Percentiles rank a stretch among this genome's conserved stretches.
These are phyloP conservation scores for Tulasnella sp. DNA, from an alignment of 768 basidiomycete genomes.

Conservation along the genomic window DNA sequence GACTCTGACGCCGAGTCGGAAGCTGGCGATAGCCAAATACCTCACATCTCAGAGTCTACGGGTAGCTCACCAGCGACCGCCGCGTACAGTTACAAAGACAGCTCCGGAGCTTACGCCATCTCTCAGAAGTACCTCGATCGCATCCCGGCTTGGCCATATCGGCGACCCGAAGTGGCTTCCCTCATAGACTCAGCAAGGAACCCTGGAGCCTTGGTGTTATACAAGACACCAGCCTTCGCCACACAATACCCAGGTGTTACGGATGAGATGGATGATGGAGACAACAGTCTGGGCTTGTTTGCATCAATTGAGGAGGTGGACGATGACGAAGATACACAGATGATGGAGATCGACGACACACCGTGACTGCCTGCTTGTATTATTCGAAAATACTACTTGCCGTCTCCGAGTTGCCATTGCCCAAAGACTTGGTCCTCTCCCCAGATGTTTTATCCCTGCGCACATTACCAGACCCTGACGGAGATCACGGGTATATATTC, in stretches of 20 bases:
- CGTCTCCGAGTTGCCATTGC: too few relatives aligned
- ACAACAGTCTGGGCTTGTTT: not conserved
- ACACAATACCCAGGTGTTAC: not conserved
- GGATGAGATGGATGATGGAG: not conserved
- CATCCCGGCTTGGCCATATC: constrained; percentile 5
- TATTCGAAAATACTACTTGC: too few relatives aligned
- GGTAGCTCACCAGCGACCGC: not conserved
- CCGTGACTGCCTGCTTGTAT: too few relatives aligned
- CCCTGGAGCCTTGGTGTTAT: not conserved
- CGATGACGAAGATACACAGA: constrained; percentile 6
- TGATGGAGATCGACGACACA: constrained; percentile 6
- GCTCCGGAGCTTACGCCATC: constrained; percentile 5
- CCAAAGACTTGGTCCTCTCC: too few relatives aligned
- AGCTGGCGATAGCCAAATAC: not conserved
- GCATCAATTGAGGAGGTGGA: constrained; percentile 5
- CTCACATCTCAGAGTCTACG: not conserved
- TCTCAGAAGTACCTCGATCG: constrained; percentile 6
- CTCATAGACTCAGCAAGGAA: not conserved
- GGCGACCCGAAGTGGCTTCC: not conserved
- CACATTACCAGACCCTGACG: too few relatives aligned
- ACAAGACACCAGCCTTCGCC: not conserved
- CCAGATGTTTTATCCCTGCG: too few relatives aligned
- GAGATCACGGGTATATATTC: too few relatives aligned
- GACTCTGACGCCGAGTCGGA: constrained; percentile 34
- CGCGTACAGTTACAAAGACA: not conserved